Evolutionary conservation across 345 rosid species (phyloP).

Genomic region (Jatropha curcas): DNA sequence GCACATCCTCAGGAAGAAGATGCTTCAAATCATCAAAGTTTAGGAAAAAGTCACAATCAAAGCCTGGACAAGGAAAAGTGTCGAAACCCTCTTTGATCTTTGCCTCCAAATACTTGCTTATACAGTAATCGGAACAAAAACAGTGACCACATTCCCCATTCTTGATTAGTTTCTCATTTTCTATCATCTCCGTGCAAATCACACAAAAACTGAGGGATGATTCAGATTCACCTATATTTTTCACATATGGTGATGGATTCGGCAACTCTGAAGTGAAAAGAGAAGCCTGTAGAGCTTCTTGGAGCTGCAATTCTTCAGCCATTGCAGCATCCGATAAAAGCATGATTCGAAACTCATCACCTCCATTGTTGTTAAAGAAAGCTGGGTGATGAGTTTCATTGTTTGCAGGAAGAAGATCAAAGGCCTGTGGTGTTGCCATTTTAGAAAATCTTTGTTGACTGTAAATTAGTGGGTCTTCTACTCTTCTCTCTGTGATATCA

Average conservation of each 20-base stretch:
- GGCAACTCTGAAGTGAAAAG: constrained; percentile 4
- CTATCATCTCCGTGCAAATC: not conserved
- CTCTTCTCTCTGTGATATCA: too few species aligned
- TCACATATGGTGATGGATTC: not conserved
- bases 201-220: constrained; percentile 2
- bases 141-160: not conserved
- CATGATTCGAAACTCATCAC: not conserved
- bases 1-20: not conserved
- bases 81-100: not conserved
- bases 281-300: too few species aligned
- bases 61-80: not conserved
- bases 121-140: not conserved
- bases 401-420: not conserved
- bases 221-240: constrained; percentile 1
- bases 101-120: not conserved
- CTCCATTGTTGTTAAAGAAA: not conserved
- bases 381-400: not conserved
- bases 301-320: constrained; percentile 15
- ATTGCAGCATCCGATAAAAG: not conserved
- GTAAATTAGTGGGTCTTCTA: too few species aligned
- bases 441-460: not conserved
- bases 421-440: not conserved
- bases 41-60: not conserved
- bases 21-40: not conserved
- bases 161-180: not conserved